phyloP scores from a whole-genome alignment of 306 rosid species.

The apple (Malus domestica) region DNA sequence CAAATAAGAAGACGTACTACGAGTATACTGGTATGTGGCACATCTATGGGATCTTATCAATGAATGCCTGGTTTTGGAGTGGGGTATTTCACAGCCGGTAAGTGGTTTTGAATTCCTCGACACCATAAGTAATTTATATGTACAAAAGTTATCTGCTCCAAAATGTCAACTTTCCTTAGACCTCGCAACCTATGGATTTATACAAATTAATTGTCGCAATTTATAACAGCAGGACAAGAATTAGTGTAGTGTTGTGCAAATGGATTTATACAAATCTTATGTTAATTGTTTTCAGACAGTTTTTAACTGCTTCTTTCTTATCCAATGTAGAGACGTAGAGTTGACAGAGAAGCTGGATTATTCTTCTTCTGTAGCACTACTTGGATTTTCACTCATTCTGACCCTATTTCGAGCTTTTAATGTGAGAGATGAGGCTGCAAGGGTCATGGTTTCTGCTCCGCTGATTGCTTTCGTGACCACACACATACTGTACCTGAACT shows the following conservation, averaged over 20 bases:
- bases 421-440: conserved; percentile 82
- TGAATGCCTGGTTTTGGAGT: conserved; percentile 95
- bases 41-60: conserved; percentile 68
- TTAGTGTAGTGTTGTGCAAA: neutral
- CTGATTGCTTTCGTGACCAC: conserved; percentile 77
- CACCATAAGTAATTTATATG: neutral
- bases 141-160: neutral
- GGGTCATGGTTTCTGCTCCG: conserved; percentile 94
- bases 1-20: conserved; percentile 63
- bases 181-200: too few species aligned
- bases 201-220: too few species aligned
- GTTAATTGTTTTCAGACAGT: neutral
- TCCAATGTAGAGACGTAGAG: conserved; percentile 69
- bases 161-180: neutral
- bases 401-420: conserved; percentile 59
- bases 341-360: conserved; percentile 79
- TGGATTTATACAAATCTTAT: neutral
- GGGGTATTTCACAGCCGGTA: conserved; percentile 89
- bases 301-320: neutral
- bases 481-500: conserved; percentile 83
- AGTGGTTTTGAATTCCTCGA: conserved; percentile 14
- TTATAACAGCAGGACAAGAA: neutral
- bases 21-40: conserved; percentile 93
- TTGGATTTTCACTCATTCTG: conserved; percentile 73
- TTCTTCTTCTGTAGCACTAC: conserved; percentile 83